Evolutionary conservation across 176 grass and related monocot species (phyloP).

Genomic region (Olyra latifolia): DNA sequence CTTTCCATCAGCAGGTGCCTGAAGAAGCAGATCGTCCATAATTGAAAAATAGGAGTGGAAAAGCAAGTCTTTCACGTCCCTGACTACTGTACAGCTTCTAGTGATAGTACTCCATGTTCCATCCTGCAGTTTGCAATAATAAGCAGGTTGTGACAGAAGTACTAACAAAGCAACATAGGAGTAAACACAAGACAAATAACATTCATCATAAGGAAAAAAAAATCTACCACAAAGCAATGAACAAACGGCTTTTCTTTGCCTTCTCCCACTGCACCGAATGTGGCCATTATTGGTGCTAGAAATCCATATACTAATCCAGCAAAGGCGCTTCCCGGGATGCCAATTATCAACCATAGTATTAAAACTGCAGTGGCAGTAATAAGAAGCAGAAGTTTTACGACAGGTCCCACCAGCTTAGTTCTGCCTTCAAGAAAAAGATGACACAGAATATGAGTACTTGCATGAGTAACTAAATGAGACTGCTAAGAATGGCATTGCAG

Average conservation of each 20-base stretch:
- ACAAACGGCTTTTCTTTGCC: conserved; percentile 76
- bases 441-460: conserved; percentile 35
- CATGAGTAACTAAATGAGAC: not conserved
- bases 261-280: conserved; percentile 88
- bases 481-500: not conserved
- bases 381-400: conserved; percentile 79
- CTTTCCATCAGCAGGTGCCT: conserved; percentile 54
- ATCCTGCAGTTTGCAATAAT: conserved; percentile 57
- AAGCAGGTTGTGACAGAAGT: conserved; percentile 17
- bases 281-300: conserved; percentile 87
- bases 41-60: conserved; percentile 93
- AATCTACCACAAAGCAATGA: conserved; percentile 81
- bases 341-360: conserved; percentile 67
- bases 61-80: conserved; percentile 89
- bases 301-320: conserved; percentile 79
- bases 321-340: conserved; percentile 70
- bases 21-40: conserved; percentile 79
- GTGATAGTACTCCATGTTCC: conserved; percentile 94
- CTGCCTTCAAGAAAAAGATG: conserved; percentile 62
- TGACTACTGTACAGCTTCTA: conserved; percentile 80
- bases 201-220: conserved; percentile 16
- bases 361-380: conserved; percentile 56
- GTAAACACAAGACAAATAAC: conserved; percentile 2
- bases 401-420: conserved; percentile 82
- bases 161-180: not conserved